phyloP scores from a whole-genome alignment of 2,329 filamentous ascomycete genomes.

The Alternaria ethzedia region DNA sequence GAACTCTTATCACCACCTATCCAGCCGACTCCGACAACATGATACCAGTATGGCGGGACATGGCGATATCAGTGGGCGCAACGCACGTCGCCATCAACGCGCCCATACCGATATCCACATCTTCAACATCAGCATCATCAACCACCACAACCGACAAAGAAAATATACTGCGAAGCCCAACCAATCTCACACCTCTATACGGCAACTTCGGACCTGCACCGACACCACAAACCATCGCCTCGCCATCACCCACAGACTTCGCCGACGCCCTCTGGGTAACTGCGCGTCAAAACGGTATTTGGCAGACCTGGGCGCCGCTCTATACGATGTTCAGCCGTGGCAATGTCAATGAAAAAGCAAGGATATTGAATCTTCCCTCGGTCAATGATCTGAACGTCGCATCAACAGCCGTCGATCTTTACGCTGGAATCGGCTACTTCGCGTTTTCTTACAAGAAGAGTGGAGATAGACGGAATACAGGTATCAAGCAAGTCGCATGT shows the following conservation, averaged over 20 bases:
- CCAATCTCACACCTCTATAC: slow-evolving; percentile 70
- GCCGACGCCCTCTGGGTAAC: slow-evolving; percentile 76
- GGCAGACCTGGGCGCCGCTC: slow-evolving; percentile 83
- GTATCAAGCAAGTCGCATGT: slow-evolving; percentile 73
- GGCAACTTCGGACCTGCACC: slow-evolving; percentile 72
- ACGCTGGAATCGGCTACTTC: slow-evolving; percentile 94
- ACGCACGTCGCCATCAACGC: slow-evolving; percentile 66
- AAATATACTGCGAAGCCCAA: slow-evolving; percentile 78
- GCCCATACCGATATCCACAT: slow-evolving; percentile 55
- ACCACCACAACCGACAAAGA: slow-evolving; percentile 12
- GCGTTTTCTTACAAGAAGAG: slow-evolving; percentile 79
- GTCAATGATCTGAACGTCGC: slow-evolving; percentile 26
- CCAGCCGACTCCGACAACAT: slow-evolving; percentile 33
- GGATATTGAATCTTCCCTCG: slow-evolving; percentile 63
- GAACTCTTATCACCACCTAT: slow-evolving; percentile 33
- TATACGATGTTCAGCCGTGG: slow-evolving; percentile 96
- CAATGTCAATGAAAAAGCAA: slow-evolving; percentile 86
- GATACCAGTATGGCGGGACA: slow-evolving; percentile 29
- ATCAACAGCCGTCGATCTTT: slow-evolving; percentile 71
- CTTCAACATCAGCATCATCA: not conserved
- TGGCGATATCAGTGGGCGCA: slow-evolving; percentile 50
- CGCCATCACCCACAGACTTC: slow-evolving; percentile 61
- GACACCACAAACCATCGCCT: slow-evolving; percentile 20
- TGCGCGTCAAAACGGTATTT: slow-evolving; percentile 75
- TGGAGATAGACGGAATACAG: slow-evolving; percentile 62